Evolutionary conservation across 1,284 basidiomycete species (phyloP), one percentile per base, ranked within the genome.

Genomic region (Leccinum fallax): DNA sequence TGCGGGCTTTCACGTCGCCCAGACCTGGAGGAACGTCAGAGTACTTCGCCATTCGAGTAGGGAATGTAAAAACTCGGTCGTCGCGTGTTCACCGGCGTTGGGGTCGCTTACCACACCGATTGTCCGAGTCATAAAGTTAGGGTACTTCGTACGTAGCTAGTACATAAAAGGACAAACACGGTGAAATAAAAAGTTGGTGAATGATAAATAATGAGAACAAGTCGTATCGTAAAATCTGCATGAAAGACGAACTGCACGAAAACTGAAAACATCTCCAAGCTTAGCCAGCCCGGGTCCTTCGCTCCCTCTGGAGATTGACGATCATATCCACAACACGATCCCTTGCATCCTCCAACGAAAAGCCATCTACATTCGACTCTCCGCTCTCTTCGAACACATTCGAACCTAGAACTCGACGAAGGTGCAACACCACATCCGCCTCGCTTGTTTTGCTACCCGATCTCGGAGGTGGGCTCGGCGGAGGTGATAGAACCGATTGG

Each of bases 311-410:
- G 21, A 76, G 68, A 53, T 80, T 80, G 11, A 87, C 84, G 56
- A 89, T 78, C 80, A 85, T 79, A 73, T 90, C 89, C 58, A 89
- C 87, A 48, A 85, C 87, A 10, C 79, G 76, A 73, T 91, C 89
- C 62, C 85, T 80, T 48, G 88, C 88, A 61, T 90, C 87, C 69
- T 90, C 87, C 61, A 90, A 69, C 38, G 76, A 70, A 60, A 75
- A 68, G 36, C 74, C 72, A 56, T 68, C 65, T 71, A 48, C 60
- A 57, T 55, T 74, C 71, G 66, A 61, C 54, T 63, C 67, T 15
- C 62, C 58, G 30, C 63, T 58, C 53, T 67, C 65, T 57, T 90
- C 88, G 72, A 90, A 90, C 65, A 85, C 86, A 26, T 79, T 74
- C 61, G 78, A 83, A 7, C 85, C 88, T 32, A 90, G 75, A 38